These are phyloP conservation scores for Beauveria brongniartii DNA, from an alignment of 2,329 filamentous ascomycete species.

Conservation along the genomic window DNA sequence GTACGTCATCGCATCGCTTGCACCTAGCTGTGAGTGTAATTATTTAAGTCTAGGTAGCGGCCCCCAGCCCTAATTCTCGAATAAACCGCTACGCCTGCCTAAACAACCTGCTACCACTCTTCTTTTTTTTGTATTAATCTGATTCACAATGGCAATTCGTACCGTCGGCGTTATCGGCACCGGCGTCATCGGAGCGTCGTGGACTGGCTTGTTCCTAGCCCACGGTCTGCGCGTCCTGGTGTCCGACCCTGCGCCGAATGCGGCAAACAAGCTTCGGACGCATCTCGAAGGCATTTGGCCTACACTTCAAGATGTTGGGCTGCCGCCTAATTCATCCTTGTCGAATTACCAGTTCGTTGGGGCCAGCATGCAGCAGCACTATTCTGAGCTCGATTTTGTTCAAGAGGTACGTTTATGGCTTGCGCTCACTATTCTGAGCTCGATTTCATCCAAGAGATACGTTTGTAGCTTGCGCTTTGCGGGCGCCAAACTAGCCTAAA, in stretches of 20 bases:
- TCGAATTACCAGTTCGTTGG: conserved; percentile 4
- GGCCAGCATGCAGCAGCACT: neutral
- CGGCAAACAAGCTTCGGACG: conserved; percentile 21
- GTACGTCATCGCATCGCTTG: neutral
- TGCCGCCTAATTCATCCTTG: neutral
- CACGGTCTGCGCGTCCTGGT: conserved; percentile 28
- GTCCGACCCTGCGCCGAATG: conserved; percentile 30
- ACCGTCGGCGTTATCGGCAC: conserved; percentile 24
- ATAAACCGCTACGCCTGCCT: neutral
- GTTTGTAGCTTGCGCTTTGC: neutral
- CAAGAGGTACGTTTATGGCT: conserved; percentile 19
- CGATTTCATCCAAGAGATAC: no score
- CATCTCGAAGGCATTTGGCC: neutral
- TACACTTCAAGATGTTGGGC: neutral
- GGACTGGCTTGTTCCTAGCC: conserved; percentile 28
- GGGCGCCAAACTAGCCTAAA: no score
- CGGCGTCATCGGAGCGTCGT: conserved; percentile 28
- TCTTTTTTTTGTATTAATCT: neutral
- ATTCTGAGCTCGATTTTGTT: conserved; percentile 23
- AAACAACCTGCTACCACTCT: neutral
- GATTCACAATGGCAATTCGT: conserved; percentile 10
- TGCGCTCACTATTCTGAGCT: no score
- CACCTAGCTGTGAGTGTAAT: neutral
- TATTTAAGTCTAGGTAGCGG: neutral
- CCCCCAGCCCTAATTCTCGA: neutral